Evolutionary conservation across 2,329 filamentous ascomycete species (phyloP), one percentile per base, ranked within the genome.

Genomic region (Fusarium sp.): DNA sequence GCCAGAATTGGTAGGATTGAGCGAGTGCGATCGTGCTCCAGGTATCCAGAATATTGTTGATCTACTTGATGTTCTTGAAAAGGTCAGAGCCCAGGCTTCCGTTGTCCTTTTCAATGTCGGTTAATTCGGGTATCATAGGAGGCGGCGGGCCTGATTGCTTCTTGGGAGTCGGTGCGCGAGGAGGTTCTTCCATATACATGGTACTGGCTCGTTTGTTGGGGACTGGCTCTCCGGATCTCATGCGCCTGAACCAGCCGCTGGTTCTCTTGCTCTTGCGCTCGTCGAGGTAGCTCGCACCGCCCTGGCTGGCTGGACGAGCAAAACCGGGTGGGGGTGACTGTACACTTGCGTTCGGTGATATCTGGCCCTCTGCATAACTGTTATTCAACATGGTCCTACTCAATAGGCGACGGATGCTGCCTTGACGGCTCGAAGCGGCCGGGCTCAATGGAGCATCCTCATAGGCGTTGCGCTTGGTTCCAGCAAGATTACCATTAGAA

Each of bases 101-200:
- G 8, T 82, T 80, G 41, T 86, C 81, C 57, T 83, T 82, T 71
- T 86, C 82, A 57, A 88, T 79, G 49, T 84, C 81, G 71, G 78
- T 81, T 50, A 89, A 79, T 74, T 89, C 86, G 20, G 87, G 87
- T 51, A 89, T 88, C 85, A 85, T 88, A 26, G 87, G 87, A 37
- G 87, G 85, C 57, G 86, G 87, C 10, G 86, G 86, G 12, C 83
- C 84, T 36, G 76, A 67, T 8, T 80, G 76, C 65, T 82, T 83
- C 72, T 75, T 72, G 49, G 67, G 56, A 40, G 75, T 72, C 54
- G 77, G 69, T 30, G 71, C 56, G 11, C 64, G 65, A 50, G 76
- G 62, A 28, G 75, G 54, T 46, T 81, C 78, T 45, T 84, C 79
- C 57, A 70, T 47, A 44, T 82, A 80, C 46, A 82, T 67, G 60